These are phyloP conservation scores for Acrasis kona DNA, from an alignment of 78 protist genomes.

Conservation along the genomic window DNA sequence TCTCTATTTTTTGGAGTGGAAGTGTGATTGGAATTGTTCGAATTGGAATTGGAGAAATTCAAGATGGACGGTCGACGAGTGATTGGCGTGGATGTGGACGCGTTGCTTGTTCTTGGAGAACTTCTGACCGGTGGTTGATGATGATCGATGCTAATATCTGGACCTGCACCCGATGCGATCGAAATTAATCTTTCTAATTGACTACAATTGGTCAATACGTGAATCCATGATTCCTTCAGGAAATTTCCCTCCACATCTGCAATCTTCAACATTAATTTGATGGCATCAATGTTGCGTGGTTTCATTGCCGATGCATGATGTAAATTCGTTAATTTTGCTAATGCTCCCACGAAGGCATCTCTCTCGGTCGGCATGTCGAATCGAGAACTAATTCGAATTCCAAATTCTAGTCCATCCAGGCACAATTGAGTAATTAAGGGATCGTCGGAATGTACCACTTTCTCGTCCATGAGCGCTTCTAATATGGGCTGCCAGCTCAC, in stretches of 20 bases:
- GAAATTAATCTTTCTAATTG: no score
- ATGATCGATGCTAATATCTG: no score
- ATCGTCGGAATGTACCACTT: conserved; percentile 15
- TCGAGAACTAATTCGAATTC: conserved; percentile 45
- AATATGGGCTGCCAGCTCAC: conserved; percentile 56
- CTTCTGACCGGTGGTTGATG: no score
- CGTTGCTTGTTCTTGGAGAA: no score
- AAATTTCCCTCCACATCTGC: conserved; percentile 76
- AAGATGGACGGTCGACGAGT: no score
- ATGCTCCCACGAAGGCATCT: conserved; percentile 80
- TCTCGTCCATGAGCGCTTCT: conserved; percentile 60
- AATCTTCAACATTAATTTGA: conserved; percentile 51
- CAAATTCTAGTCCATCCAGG: conserved; percentile 66
- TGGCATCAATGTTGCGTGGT: conserved; percentile 72
- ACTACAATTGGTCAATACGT: no score
- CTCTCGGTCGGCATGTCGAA: conserved; percentile 68
- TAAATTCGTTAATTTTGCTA: conserved; percentile 77
- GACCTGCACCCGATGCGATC: no score
- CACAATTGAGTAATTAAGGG: conserved; percentile 21
- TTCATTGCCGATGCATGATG: conserved; percentile 30
- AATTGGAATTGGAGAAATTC: no score
- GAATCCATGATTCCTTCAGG: conserved; percentile 79
- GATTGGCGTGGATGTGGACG: no score
- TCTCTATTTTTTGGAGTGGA: no score
- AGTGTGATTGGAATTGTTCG: no score